Evolutionary conservation across 345 rosid species (phyloP), one percentile per base, ranked within the genome.

Genomic region (Carallia pectinifolia): DNA sequence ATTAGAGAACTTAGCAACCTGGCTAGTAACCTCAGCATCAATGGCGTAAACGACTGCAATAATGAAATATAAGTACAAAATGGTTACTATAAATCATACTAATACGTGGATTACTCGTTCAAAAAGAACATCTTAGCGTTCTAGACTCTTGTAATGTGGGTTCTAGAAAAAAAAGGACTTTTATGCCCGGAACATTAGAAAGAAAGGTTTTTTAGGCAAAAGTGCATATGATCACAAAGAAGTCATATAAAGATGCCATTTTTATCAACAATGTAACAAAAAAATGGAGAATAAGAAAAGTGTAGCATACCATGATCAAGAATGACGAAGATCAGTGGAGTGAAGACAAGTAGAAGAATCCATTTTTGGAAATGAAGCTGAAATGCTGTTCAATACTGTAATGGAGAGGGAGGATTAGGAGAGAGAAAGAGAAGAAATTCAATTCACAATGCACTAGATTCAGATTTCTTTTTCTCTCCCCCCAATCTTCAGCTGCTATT

Each of bases 401-500:
- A 53, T 19, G 5, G 29, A 1, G 34, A 4, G 37, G 13, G 18
- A 23, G 6, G 58, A 10, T 29, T 34, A 29, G 18, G 29, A 23
- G 36, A 29, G 30, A 0, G 50, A 70, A 7, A 56, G 50, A 50
- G 48, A 7, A 15, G 2, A 9, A 23, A 27, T 27, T 56, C 34
- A 9, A 7, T 56, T 27, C 33, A 56, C 60, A 1, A 4, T 27
- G 33, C 36, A 13, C 31, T n/a, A 37, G 70, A 23, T 16, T 13
- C 19, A 48, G 31, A 16, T 27, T 37, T 47, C 37, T 6, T 9
- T 34, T n/a, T 38, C 61, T 52, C 19, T 52, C 15, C 63, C 64
- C 58, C 76, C 73, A 61, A 50, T 76, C 60, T 31, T 74, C 73
- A 74, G 62, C 77, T 68, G 70, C 61, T 61, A 48, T 72, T 81